Evolutionary conservation across 768 basidiomycete species (phyloP), one percentile per base, ranked within the genome.

Genomic region (Pholiota conissans): DNA sequence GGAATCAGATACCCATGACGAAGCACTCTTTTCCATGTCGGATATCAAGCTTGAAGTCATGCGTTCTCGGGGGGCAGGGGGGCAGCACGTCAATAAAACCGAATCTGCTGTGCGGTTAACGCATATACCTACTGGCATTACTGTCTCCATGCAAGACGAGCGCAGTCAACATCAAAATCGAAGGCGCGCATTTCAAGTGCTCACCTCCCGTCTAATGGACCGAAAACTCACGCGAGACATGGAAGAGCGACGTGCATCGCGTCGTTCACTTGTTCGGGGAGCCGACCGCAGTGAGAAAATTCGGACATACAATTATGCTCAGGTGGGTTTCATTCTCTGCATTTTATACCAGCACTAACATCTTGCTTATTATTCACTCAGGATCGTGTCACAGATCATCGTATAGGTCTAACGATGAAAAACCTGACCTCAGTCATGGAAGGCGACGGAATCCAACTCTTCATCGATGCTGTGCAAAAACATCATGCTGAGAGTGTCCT

Each of bases 51-150:
- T 94, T 3, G 96, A 98, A 69, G 93, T 97, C 47, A 97, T 98
- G 95, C 87, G 97, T 24, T 84, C 97, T 0, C 79, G 93, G n/a
- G 97, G 97, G 24, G 96, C 97, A 6, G 97, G 97, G 45, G 96
- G 97, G 14, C 95, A 97, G 90, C 96, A 98, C 73, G 97, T 98
- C 66, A 99, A 99, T 75, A 93, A 90, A 80, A 98, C 97, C 0
- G 97, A 99, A 73, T 98, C 96, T 2, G 96, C 97, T 2, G 95
- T 99, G 20, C 87, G 97, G 1, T 72, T 98, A 45, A 96, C 94
- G 0, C 97, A 99, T 65, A 74, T 90, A 13, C 96, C 97, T 1
- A 91, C 93, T 3, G 95, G 96, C 0, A 88, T 98, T 54, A 90
- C 89, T 1, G 96, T 98, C 8, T 95, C 94, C 7, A 98, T 98